Percentiles rank a stretch among this genome's conserved stretches.
phyloP scores from a whole-genome alignment of 1,284 basidiomycete species.

The Wallemia mellicola region DNA sequence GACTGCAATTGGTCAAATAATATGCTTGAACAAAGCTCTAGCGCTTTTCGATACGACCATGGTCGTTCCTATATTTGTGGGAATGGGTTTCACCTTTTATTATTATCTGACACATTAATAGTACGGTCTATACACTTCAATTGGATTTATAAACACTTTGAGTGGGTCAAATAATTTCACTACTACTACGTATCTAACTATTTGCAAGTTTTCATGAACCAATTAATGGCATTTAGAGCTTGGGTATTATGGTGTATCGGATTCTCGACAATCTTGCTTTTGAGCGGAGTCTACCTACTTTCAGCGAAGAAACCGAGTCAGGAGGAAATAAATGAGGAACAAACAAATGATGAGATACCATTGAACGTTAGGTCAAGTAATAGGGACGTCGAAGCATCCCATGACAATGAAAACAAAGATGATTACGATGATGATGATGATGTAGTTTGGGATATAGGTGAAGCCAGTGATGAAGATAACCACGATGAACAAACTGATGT shows the following conservation, averaged over 20 bases:
- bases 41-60: constrained; percentile 28
- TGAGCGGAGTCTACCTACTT: constrained; percentile 54
- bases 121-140: constrained; percentile 30
- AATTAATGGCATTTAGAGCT: constrained; percentile 45
- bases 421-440: constrained; percentile 15
- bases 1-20: constrained; percentile 63
- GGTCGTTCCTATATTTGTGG: constrained; percentile 32
- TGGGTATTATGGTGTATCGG: constrained; percentile 69
- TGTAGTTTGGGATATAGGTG: constrained; percentile 3
- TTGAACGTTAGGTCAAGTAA: constrained; percentile 12
- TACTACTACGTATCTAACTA: too few species aligned
- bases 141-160: constrained; percentile 32
- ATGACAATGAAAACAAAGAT: constrained; percentile 16
- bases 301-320: constrained; percentile 43
- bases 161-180: constrained; percentile 6
- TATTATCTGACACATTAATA: neutral
- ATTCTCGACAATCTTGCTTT: constrained; percentile 47
- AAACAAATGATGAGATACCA: constrained; percentile 6
- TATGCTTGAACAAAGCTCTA: constrained; percentile 60
- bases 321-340: constrained; percentile 16
- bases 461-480: constrained; percentile 2
- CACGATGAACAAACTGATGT: neutral
- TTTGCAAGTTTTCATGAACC: constrained; percentile 38
- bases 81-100: neutral
- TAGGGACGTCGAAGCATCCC: constrained; percentile 6